phyloP scores from a whole-genome alignment of 2,329 filamentous ascomycete genomes.

The Penicillium sp. region DNA sequence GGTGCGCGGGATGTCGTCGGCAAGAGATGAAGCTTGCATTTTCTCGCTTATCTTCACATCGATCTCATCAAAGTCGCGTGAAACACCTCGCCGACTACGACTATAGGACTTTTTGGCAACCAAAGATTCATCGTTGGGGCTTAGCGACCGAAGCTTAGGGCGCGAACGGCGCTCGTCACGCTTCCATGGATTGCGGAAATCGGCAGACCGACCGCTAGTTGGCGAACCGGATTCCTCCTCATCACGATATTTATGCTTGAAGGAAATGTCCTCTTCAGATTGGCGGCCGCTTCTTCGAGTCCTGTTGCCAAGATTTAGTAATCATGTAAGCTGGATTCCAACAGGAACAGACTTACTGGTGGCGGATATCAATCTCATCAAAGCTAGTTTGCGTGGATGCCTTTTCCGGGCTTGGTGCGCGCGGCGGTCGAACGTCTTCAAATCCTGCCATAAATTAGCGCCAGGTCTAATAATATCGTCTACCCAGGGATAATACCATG shows the following conservation, averaged over 20 bases:
- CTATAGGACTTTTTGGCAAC: not conserved
- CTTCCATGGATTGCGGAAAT: slow-evolving; percentile 20
- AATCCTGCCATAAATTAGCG: slow-evolving; percentile 24
- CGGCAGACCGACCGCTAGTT: slow-evolving; percentile 31
- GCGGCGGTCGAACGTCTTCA: slow-evolving; percentile 25
- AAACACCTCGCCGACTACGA: not conserved
- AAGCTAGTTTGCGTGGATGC: slow-evolving; percentile 37
- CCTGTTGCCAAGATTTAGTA: slow-evolving; percentile 1
- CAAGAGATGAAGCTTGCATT: slow-evolving; percentile 24
- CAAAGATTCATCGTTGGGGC: slow-evolving; percentile 4
- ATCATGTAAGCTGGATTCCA: not conserved
- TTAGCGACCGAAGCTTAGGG: slow-evolving; percentile 1
- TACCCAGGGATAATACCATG: slow-evolving; percentile 62
- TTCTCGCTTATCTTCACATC: slow-evolving; percentile 5
- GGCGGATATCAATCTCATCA: slow-evolving; percentile 58
- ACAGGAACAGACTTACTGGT: slow-evolving; percentile 42
- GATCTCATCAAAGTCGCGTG: slow-evolving; percentile 5
- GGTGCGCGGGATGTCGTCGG: slow-evolving; percentile 60
- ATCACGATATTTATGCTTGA: slow-evolving; percentile 35
- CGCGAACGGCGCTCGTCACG: not conserved
- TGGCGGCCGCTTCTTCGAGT: slow-evolving; percentile 25
- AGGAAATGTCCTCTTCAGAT: slow-evolving; percentile 27
- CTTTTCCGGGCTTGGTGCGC: slow-evolving; percentile 28
- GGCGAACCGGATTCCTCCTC: slow-evolving; percentile 38
- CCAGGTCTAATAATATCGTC: not conserved